These are phyloP conservation scores for Hanseniaspora sp. DNA, from an alignment of 1,139 yeast species.

Conservation along the genomic window DNA sequence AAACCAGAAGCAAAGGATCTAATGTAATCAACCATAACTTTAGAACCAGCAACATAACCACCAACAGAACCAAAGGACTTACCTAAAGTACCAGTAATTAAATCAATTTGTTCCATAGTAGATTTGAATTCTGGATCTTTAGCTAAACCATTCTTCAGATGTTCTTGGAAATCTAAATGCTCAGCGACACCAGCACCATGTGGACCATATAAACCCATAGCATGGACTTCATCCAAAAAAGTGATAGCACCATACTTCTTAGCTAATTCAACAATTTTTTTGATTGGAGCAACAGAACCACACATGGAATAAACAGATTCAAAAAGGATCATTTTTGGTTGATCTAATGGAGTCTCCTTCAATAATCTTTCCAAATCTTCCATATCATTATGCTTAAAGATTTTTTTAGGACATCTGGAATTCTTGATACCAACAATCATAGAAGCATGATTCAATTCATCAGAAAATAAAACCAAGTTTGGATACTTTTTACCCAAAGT, in stretches of 20 bases:
- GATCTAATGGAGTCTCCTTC: slow-evolving; percentile 65
- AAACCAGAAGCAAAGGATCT: slow-evolving; percentile 96
- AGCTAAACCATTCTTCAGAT: slow-evolving; percentile 53
- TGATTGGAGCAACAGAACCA: slow-evolving; percentile 92
- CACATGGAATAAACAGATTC: slow-evolving; percentile 98
- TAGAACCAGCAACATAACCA: slow-evolving; percentile 89
- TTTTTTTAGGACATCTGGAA: slow-evolving; percentile 77
- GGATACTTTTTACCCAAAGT: slow-evolving; percentile 83
- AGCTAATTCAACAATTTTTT: slow-evolving; percentile 86
- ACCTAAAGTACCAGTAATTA: slow-evolving; percentile 94
- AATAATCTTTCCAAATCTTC: slow-evolving; percentile 68
- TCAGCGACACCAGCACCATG: slow-evolving; percentile 99
- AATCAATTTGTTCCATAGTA: slow-evolving; percentile 81
- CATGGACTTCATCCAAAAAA: slow-evolving; percentile 95
- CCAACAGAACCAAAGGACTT: slow-evolving; percentile 96
- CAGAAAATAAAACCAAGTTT: slow-evolving; percentile 83
- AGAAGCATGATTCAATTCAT: slow-evolving; percentile 89
- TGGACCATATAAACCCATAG: slow-evolving; percentile 98
- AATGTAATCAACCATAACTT: slow-evolving; percentile 79
- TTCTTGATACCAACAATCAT: slow-evolving; percentile 94
- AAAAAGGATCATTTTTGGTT: slow-evolving; percentile 91
- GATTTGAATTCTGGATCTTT: slow-evolving; percentile 33
- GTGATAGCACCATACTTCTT: slow-evolving; percentile 96
- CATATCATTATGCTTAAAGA: slow-evolving; percentile 84
- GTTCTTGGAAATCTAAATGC: slow-evolving; percentile 78